phyloP scores from a whole-genome alignment of 495 filamentous ascomycete genomes.

The Xylaria venustula region DNA sequence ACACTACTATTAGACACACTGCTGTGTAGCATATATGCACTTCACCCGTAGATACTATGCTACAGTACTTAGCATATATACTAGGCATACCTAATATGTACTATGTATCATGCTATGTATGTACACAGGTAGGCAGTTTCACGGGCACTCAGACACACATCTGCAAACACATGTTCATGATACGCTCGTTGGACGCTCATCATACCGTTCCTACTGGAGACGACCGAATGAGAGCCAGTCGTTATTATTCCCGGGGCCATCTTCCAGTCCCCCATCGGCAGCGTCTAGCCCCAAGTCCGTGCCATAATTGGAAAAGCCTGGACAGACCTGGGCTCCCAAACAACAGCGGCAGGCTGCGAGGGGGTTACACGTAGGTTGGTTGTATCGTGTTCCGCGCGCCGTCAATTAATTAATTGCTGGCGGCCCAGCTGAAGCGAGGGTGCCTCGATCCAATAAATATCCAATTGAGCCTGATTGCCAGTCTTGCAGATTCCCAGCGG shows the following conservation, averaged over 20 bases:
- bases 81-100: too few relatives aligned
- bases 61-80: too few relatives aligned
- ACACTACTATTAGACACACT: too few relatives aligned
- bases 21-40: too few relatives aligned
- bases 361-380: background rate
- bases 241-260: conserved; percentile 6
- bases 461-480: conserved; percentile 8
- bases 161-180: background rate
- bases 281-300: conserved; percentile 2
- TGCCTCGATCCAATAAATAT: background rate
- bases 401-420: background rate
- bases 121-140: background rate
- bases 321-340: background rate
- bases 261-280: background rate
- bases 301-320: background rate
- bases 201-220: too few relatives aligned
- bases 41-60: too few relatives aligned
- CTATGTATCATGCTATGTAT: too few relatives aligned
- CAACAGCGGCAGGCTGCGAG: background rate
- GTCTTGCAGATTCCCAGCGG: background rate
- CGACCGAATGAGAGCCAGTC: background rate
- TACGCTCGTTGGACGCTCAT: background rate
- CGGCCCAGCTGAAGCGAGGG: background rate
- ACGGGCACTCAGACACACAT: background rate
- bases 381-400: too few relatives aligned